Evolutionary conservation across 1,284 basidiomycete genomes (phyloP), one percentile per base, ranked within the genome.

Genomic region (Athelia psychrophila): DNA sequence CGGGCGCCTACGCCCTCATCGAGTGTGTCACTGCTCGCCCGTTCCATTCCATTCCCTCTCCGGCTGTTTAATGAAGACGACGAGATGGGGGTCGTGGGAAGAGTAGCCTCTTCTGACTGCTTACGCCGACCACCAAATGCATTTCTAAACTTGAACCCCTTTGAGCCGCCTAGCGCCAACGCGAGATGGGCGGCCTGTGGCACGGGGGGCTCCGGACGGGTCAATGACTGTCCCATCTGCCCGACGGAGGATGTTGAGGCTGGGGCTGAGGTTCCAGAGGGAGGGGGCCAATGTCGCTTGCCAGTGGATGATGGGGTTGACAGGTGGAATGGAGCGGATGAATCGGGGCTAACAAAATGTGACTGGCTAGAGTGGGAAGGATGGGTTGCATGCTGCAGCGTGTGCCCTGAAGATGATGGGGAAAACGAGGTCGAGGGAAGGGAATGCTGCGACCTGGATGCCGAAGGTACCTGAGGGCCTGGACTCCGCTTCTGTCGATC

Each of bases 81-180:
- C 6, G 38, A 8, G 9, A 42, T n/a, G n/a, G 38, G 20, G 8
- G 20, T n/a, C 9, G 38, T 8, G 9, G 20, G 16, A 42, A 16
- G 20, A 51, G 58, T 57, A 22, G 61, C 61, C 59, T 80, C 76
- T 59, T 84, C 81, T 9, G 82, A 79, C 64, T 83, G 84, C 73
- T 85, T 88, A 60, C 82, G 75, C 46, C 85, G 77, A 9, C 69
- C 75, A 40, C 68, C 80, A 60, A 87, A 83, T 18, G 80, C 84
- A 51, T 84, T 84, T 59, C 81, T 84, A 54, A 89, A 68, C 61
- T 78, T 80, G 58, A 69, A 70, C 25, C 81, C 79, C 25, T 77
- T 69, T 40, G 71, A 63, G 45, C 73, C 66, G 30, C 72, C 63
- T 44, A 20, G n/a, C 10, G 38, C 38, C n/a, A 22, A 42, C 6